Percentiles rank a stretch among this genome's conserved stretches.
These are phyloP conservation scores for Colletotrichum siamense DNA, from an alignment of 2,329 filamentous ascomycete genomes.

Conservation along the genomic window DNA sequence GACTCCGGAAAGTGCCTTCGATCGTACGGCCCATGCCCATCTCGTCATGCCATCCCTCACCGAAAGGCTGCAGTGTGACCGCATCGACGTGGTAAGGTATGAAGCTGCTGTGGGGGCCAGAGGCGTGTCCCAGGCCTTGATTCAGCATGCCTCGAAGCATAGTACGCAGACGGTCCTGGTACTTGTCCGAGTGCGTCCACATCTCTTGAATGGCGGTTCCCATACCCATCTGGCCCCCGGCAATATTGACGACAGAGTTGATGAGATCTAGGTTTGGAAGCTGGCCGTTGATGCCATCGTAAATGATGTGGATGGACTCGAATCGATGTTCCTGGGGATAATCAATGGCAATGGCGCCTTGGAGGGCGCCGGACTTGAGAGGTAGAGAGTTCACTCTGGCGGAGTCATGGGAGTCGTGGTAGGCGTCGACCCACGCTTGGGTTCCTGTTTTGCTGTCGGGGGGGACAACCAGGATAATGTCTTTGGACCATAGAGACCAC, in stretches of 20 bases:
- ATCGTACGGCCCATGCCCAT: conserved; percentile 92
- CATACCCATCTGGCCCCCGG: conserved; percentile 91
- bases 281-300: conserved; percentile 95
- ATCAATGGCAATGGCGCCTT: conserved; percentile 92
- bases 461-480: conserved; percentile 91
- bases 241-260: conserved; percentile 90
- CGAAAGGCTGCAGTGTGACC: conserved; percentile 88
- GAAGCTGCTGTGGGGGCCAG: conserved; percentile 92
- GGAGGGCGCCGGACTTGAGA: conserved; percentile 90
- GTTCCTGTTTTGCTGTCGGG: conserved; percentile 89
- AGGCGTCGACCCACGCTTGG: conserved; percentile 97
- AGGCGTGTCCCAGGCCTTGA: conserved; percentile 87
- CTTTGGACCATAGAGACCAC: conserved; percentile 99
- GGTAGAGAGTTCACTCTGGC: conserved; percentile 75
- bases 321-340: conserved; percentile 87
- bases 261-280: conserved; percentile 94
- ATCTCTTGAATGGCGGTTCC: conserved; percentile 84
- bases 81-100: conserved; percentile 98
- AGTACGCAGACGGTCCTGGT: conserved; percentile 81
- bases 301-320: conserved; percentile 87
- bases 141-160: conserved; percentile 93
- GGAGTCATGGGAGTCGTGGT: conserved; percentile 86
- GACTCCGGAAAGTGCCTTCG: conserved; percentile 87
- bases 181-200: conserved; percentile 77
- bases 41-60: conserved; percentile 95